phyloP scores from a whole-genome alignment of 129 eudicot genomes.

The Mikania micrantha region DNA sequence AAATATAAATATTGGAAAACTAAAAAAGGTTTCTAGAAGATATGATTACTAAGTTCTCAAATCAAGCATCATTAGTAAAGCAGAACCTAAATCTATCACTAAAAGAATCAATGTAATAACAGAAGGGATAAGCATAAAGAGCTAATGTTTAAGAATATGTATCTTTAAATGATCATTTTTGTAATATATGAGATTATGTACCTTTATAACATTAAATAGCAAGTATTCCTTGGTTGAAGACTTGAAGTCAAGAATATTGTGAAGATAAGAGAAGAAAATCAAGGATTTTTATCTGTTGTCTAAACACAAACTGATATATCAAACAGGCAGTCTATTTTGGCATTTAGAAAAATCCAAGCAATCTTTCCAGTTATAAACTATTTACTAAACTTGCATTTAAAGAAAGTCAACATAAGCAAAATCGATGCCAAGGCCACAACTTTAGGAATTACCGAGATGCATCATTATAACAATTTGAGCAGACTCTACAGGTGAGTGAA shows the following conservation, averaged over 20 bases:
- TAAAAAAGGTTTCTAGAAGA: background rate
- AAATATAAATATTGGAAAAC: too few relatives aligned
- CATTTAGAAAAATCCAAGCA: background rate
- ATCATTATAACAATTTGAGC: conserved; percentile 71
- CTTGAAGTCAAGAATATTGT: background rate
- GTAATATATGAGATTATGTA: conserved; percentile 2
- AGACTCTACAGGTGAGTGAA: conserved; percentile 83
- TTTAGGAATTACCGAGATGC: conserved; percentile 54
- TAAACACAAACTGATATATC: background rate
- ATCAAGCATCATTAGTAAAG: background rate
- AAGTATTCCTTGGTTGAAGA: conserved; percentile 1
- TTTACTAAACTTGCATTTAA: background rate
- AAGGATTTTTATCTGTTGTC: background rate
- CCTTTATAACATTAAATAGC: conserved; percentile 3
- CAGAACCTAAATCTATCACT: background rate
- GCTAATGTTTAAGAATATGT: background rate
- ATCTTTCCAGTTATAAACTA: conserved; percentile 2
- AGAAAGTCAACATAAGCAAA: conserved; percentile 13
- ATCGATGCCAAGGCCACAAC: background rate
- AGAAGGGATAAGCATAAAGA: background rate
- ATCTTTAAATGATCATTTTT: background rate
- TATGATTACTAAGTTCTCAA: background rate
- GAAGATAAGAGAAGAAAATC: background rate
- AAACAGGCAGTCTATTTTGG: background rate
- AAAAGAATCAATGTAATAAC: background rate